Evolutionary conservation across 192 early-diverging fungal genomes (phyloP).

Genomic region (Umbelopsis ramanniana): DNA sequence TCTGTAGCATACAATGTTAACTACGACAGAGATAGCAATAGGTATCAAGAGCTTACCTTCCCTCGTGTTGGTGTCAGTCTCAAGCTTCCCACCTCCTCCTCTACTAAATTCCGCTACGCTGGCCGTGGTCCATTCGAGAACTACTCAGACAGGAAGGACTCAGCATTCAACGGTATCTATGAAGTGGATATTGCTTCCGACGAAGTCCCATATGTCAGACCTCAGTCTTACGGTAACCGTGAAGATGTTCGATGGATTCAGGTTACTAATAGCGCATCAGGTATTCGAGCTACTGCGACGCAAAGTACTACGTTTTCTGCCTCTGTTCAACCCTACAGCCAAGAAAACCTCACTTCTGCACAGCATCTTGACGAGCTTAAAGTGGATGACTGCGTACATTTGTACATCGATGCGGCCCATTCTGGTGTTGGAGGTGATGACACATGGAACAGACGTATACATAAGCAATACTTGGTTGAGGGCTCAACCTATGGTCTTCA

Average conservation of each 20-base stretch:
- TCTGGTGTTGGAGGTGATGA: constrained; percentile 25
- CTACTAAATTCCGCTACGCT: neutral
- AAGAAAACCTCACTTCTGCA: constrained; percentile 7
- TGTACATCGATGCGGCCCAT: constrained; percentile 21
- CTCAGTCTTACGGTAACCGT: constrained; percentile 20
- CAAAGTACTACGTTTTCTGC: constrained; percentile 1
- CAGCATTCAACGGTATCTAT: constrained; percentile 21
- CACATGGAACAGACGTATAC: constrained; percentile 22
- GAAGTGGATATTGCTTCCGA: constrained; percentile 4
- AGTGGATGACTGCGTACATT: constrained; percentile 4
- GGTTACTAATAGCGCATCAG: neutral
- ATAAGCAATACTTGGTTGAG: constrained; percentile 20
- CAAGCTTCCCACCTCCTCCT: neutral
- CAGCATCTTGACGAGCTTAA: constrained; percentile 21
- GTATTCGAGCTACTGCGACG: constrained; percentile 1
- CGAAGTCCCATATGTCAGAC: constrained; percentile 17
- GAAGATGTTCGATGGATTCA: constrained; percentile 21
- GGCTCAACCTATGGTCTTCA: constrained; percentile 11
- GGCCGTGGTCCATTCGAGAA: constrained; percentile 24
- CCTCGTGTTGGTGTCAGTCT: constrained; percentile 23
- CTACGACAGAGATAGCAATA: constrained; percentile 2
- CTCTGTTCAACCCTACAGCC: constrained; percentile 18
- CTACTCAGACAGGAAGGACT: constrained; percentile 17
- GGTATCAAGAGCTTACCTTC: neutral
- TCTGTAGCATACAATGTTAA: neutral